Percentiles rank a stretch among this genome's conserved stretches.
Conservation (phyloP, 495 filamentous ascomycete genomes). For the Trichoderma reesei region DNA sequence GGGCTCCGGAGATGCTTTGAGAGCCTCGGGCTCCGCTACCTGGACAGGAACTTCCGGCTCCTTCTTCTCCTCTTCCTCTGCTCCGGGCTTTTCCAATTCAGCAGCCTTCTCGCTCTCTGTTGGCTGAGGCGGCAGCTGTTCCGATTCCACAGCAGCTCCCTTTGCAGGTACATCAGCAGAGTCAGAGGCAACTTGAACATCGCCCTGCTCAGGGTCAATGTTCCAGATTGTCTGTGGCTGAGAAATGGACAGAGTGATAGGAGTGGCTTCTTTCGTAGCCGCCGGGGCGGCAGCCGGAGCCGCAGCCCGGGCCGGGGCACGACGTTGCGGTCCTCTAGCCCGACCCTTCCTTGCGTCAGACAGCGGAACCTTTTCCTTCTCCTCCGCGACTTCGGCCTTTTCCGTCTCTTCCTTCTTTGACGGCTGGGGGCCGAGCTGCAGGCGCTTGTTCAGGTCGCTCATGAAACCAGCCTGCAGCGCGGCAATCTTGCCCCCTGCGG, state of each 20-base stretch:
- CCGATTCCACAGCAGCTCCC: slow-evolving; percentile 11
- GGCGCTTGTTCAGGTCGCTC: slow-evolving; percentile 75
- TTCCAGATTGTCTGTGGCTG: slow-evolving; percentile 35
- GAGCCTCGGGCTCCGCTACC: slow-evolving; percentile 17
- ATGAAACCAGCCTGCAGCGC: slow-evolving; percentile 84
- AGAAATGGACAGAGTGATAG: slow-evolving; percentile 25
- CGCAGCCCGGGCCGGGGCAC: slow-evolving; percentile 48
- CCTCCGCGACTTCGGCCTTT: slow-evolving; percentile 45
- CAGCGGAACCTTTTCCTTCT: slow-evolving; percentile 65
- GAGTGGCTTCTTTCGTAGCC: slow-evolving; percentile 19
- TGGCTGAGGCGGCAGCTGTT: slow-evolving; percentile 2
- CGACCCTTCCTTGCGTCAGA: slow-evolving; percentile 80
- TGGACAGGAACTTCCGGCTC: slow-evolving; percentile 18
- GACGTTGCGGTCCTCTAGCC: slow-evolving; percentile 76
- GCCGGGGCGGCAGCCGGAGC: slow-evolving; percentile 23
- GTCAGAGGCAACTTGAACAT: slow-evolving; percentile 26
- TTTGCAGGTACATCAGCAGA: slow-evolving; percentile 8
- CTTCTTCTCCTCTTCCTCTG: slow-evolving; percentile 23
- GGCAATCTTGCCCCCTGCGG: slow-evolving; percentile 76
- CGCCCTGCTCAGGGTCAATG: slow-evolving; percentile 44
- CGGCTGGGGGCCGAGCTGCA: slow-evolving; percentile 69
- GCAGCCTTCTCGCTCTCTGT: slow-evolving; percentile 15
- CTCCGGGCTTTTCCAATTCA: slow-evolving; percentile 16
- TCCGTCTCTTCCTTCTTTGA: slow-evolving; percentile 57
- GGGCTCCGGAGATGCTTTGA: slow-evolving; percentile 21